Base-by-base conservation (phyloP, 2,329 filamentous ascomycete genomes). In the Cytospora mali region DNA sequence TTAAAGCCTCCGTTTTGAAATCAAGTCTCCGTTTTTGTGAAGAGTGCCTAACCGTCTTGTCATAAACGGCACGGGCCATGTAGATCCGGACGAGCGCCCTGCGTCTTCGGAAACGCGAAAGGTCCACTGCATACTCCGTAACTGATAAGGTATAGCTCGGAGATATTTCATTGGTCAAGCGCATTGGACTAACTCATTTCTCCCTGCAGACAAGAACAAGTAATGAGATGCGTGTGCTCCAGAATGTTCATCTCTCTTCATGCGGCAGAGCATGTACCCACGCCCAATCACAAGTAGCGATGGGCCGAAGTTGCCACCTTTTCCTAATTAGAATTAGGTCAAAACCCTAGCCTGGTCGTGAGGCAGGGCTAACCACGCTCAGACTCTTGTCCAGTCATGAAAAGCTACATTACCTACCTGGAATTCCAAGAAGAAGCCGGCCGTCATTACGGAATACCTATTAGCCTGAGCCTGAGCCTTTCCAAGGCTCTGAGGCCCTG, bases 301-400 rank as follows among this genome's bases (percentile, higher is more conserved):
- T 46, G 42, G n/a, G 42, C 42, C 42, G 4, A 21, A n/a, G 42
- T 10, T 21, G 21, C n/a, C 42, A 46, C 21, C 42, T 46, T 46
- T 46, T 10, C 42, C 42, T 46, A n/a, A 23, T 46, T 46, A n/a
- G 42, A 23, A 13, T 11, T 46, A 46, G 42, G 11, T 3, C 42
- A 46, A 46, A 46, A 46, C 42, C 21, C 23, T 46, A 46, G 42
- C 42, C 23, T 13, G 3, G 42, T 46, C 42, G 42, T 46, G 42
- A 46, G n/a, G 21, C 42, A 46, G 42, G 42, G 42, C 42, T 46
- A 46, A 46, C 42, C 42, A 46, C 42, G n/a, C 42, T 46, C 21
- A 46, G 23, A 46, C 21, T 11, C n/a, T n/a, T 21, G 42, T 46
- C 16, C 21, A 10, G 9, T 21, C 9, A 23, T 46, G n/a, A 23